These are phyloP conservation scores for Conticribra weissflogii DNA, from an alignment of 108 stramenopile genomes.

Conservation along the genomic window DNA sequence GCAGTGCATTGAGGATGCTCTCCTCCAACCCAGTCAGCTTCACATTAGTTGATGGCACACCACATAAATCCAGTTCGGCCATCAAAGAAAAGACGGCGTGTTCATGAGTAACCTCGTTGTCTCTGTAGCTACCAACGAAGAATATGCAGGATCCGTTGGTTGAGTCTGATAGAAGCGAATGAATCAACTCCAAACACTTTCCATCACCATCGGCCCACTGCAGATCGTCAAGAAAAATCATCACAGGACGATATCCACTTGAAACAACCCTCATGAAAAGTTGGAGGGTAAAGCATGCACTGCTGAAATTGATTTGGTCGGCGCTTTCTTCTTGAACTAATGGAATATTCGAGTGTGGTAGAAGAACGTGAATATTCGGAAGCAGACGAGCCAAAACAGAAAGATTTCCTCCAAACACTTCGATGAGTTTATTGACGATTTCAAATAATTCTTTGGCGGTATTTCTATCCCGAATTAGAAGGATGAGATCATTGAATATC, in stretches of 20 bases:
- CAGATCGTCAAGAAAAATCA: conserved; percentile 52
- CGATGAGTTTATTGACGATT: conserved; percentile 13
- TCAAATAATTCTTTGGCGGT: conserved; percentile 4
- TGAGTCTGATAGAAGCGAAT: conserved; percentile 25
- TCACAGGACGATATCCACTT: conserved; percentile 23
- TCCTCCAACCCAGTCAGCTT: conserved; percentile 18
- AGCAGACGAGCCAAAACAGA: conserved; percentile 23
- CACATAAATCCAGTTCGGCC: background rate
- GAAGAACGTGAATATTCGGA: conserved; percentile 14
- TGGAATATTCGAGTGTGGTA: background rate
- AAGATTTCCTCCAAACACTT: conserved; percentile 12
- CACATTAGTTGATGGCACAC: conserved; percentile 25
- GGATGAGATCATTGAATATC: conserved; percentile 30
- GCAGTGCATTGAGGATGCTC: conserved; percentile 34
- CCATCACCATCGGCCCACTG: conserved; percentile 47
- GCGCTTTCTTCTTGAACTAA: background rate
- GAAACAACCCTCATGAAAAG: conserved; percentile 38
- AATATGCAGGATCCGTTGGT: conserved; percentile 26
- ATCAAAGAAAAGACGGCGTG: conserved; percentile 23
- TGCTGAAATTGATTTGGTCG: conserved; percentile 10
- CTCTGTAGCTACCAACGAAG: conserved; percentile 46
- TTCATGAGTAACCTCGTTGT: conserved; percentile 22
- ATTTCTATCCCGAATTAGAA: conserved; percentile 7
- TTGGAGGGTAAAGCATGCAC: conserved; percentile 25
- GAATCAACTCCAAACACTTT: conserved; percentile 21